Evolutionary conservation across 2,329 filamentous ascomycete genomes (phyloP).

Genomic region (Xylariaceae sp.): DNA sequence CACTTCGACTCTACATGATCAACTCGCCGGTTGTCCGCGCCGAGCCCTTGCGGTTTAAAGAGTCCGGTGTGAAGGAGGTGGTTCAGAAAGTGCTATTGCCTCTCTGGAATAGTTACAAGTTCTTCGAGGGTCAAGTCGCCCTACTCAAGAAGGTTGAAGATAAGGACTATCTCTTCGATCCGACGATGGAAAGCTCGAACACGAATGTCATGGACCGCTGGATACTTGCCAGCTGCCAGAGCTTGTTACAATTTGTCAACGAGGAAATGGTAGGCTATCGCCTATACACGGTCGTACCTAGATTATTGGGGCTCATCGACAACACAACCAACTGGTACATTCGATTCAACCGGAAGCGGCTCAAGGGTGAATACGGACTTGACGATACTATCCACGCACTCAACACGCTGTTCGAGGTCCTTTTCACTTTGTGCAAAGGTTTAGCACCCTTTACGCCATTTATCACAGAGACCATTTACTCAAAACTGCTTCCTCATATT

Average conservation of each 20-base stretch:
- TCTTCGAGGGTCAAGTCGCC: conserved; percentile 84
- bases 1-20: conserved; percentile 90
- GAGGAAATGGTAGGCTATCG: conserved; percentile 82
- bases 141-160: conserved; percentile 81
- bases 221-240: conserved; percentile 91
- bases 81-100: conserved; percentile 87
- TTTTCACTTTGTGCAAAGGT: conserved; percentile 71
- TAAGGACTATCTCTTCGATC: conserved; percentile 74
- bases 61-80: conserved; percentile 88
- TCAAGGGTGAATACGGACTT: conserved; percentile 60
- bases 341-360: conserved; percentile 78
- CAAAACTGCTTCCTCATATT: conserved; percentile 75
- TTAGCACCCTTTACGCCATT: conserved; percentile 95
- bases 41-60: conserved; percentile 87
- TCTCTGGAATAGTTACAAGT: conserved; percentile 95
- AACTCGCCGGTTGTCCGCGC: conserved; percentile 93
- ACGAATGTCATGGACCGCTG: conserved; percentile 94
- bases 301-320: conserved; percentile 78
- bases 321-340: conserved; percentile 99
- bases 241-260: conserved; percentile 85
- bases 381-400: conserved; percentile 86
- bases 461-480: conserved; percentile 91
- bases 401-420: conserved; percentile 89
- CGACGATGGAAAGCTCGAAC: conserved; percentile 68
- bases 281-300: conserved; percentile 86